Evolutionary conservation across 225 moss, liverwort and hornwort species (phyloP), one percentile per base, ranked within the genome.

Genomic region (Pseudisothecium myosuroides): DNA sequence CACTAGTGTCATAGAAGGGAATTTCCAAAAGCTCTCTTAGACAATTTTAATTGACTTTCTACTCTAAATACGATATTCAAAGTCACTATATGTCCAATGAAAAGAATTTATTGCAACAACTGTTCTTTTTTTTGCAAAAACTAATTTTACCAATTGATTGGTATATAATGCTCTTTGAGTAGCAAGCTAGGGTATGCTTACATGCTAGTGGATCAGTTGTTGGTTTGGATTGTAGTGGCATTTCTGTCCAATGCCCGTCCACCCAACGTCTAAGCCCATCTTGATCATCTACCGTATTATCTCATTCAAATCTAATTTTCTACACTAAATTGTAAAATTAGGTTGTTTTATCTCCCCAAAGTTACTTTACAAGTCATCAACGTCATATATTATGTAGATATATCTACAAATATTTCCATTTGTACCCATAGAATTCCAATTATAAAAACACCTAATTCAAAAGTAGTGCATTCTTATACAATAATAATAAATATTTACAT

Each of bases 1-100:
- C 5, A 0, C 0, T 39, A 1, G 13, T 69, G 2, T n/a, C 4
- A n/a, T 0, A 22, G 0, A 39, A 0, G 5, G 5, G 4, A 24
- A 24, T 41, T 24, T 2, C 17, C 15, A 26, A 41, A 14, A 24
- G 2, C 14, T 41, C 2, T 3, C 5, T 41, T 41, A 2, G 15
- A 26, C 39, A 41, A 7, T 69, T 24, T 39, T 13, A n/a, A n/a
- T 68, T 68, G 39, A 71, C 23, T 8, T 41, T 24, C 7, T 41
- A 71, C 8, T 14, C 2, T 39, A 39, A 69, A 8, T 69, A 41
- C 4, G 8, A 69, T 24, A 71, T 26, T 41, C 0, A 8, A 4
- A 39, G 5, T 8, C 41, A 24, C 8, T 34, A 12, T 21, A 0
- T 69, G 1, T 8, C 0, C 13, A 24, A 21, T 14, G 1, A 69